Base-by-base conservation (phyloP, 2,329 filamentous ascomycete species). In the Nannizzia gypsea region DNA sequence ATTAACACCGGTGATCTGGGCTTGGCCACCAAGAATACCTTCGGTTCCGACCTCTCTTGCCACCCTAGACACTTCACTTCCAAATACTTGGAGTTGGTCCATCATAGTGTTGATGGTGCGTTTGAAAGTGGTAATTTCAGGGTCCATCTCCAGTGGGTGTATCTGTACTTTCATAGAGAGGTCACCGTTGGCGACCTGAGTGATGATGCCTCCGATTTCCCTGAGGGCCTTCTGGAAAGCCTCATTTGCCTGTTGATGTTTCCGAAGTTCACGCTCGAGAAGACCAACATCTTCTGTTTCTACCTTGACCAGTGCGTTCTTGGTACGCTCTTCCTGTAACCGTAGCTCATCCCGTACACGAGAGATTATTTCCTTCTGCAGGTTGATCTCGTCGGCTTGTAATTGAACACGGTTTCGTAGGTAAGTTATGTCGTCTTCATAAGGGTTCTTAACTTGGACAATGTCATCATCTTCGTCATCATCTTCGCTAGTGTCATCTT, bases 31-130 rank as follows among this genome's bases (percentile, higher is more conserved):
- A 46, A 97, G 84, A 64, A 93, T 87, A 70, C 92, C 92, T 73
- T 97, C 91, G 11, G 92, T 97, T 67, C 92, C 92, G 78, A 97
- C 92, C 74, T 97, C 92, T 72, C 90, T 88, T 58, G 92, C 92
- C 66, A 97, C 86, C 66, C 90, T 87, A 36, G 92, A 96, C 69
- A 97, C 92, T 77, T 97, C 91, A 73, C 89, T 95, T 65, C 92
- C 92, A 74, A 97, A 97, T 62, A 95, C 89, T 72, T 96, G 91
- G 62, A 97, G 81, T 74, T 96, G 92, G 71, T 97, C 92, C 84
- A 97, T 95, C 92, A 97, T 97, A 66, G 89, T 95, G 73, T 97
- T 97, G 77, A 97, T 97, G 63, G 92, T 96, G 68, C 90, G 86
- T 77, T 97, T 97, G 80, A 97, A 97, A 8, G 90, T 91, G 28